Evolutionary conservation across 2,329 filamentous ascomycete genomes (phyloP).

Genomic region (Cordyceps javanica): DNA sequence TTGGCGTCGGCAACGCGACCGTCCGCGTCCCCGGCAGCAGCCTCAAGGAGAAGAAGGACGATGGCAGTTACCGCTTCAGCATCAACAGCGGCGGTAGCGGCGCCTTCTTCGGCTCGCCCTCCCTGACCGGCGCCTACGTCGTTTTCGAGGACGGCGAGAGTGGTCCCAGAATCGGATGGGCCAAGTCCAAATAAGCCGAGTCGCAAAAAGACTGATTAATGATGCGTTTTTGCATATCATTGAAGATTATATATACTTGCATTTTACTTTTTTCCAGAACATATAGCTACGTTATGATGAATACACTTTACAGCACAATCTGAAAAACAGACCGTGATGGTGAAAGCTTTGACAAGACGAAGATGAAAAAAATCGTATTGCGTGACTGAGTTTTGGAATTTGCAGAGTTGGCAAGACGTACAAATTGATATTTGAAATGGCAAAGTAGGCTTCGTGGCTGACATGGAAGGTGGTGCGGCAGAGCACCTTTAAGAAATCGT

Average conservation of each 20-base stretch:
- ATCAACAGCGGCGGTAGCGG: background rate
- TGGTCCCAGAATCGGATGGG: conserved; percentile 7
- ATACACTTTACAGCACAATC: too few species aligned
- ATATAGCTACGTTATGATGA: background rate
- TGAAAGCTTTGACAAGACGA: too few species aligned
- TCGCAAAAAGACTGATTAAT: too few species aligned
- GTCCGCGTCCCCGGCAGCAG: conserved; percentile 46
- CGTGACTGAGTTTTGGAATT: too few species aligned
- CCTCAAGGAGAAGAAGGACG: background rate
- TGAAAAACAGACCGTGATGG: too few species aligned
- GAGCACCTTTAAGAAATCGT: too few species aligned
- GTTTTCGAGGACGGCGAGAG: conserved; percentile 7
- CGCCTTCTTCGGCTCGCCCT: background rate
- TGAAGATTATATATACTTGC: background rate
- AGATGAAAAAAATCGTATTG: too few species aligned
- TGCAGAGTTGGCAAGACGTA: too few species aligned
- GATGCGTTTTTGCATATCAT: too few species aligned
- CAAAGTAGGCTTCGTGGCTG: too few species aligned
- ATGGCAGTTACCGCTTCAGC: background rate
- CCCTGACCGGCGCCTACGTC: background rate
- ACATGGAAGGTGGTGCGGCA: too few species aligned
- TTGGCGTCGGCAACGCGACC: conserved; percentile 51
- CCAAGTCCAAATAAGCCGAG: background rate
- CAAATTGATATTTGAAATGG: too few species aligned
- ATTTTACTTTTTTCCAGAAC: background rate